These are phyloP conservation scores for Cyberlindnera mississippiensis DNA, from an alignment of 805 yeast genomes.

Conservation along the genomic window DNA sequence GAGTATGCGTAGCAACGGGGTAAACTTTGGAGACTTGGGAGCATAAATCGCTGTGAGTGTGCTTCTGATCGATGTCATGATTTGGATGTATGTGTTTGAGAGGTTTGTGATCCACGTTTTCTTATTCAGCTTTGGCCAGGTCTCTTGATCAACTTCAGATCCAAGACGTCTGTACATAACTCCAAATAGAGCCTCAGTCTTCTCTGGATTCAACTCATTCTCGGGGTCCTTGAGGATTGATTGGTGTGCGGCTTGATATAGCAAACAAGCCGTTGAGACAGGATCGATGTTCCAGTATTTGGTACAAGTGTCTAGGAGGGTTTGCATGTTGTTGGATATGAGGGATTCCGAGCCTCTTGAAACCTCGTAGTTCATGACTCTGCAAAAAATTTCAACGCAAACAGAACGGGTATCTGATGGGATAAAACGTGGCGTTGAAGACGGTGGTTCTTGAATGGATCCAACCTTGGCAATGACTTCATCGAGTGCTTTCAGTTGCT, in stretches of 20 bases:
- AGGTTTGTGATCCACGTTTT: conserved; percentile 47
- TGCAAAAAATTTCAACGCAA: conserved; percentile 37
- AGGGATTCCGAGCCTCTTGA: conserved; percentile 14
- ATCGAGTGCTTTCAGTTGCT: conserved; percentile 29
- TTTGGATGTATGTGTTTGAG: conserved; percentile 41
- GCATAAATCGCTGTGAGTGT: conserved; percentile 39
- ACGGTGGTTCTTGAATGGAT: not conserved
- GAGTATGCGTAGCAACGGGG: conserved; percentile 46
- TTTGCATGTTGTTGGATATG: conserved; percentile 41
- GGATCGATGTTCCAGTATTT: conserved; percentile 56
- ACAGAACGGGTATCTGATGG: conserved; percentile 40
- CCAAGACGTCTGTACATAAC: conserved; percentile 26
- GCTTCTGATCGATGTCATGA: conserved; percentile 42
- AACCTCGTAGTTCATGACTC: conserved; percentile 41
- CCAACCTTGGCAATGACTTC: conserved; percentile 2
- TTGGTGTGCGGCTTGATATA: conserved; percentile 47
- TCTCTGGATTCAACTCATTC: conserved; percentile 29
- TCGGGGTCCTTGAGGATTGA: conserved; percentile 28
- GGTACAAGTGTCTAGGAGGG: conserved; percentile 42
- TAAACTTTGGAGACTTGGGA: conserved; percentile 52
- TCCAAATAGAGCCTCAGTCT: conserved; percentile 33
- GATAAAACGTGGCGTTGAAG: conserved; percentile 26
- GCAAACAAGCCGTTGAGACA: conserved; percentile 44
- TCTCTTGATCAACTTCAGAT: conserved; percentile 23
- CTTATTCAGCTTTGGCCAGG: conserved; percentile 45